Evolutionary conservation across 495 filamentous ascomycete genomes (phyloP), one percentile per base, ranked within the genome.

Genomic region (Talaromyces thailandensis): DNA sequence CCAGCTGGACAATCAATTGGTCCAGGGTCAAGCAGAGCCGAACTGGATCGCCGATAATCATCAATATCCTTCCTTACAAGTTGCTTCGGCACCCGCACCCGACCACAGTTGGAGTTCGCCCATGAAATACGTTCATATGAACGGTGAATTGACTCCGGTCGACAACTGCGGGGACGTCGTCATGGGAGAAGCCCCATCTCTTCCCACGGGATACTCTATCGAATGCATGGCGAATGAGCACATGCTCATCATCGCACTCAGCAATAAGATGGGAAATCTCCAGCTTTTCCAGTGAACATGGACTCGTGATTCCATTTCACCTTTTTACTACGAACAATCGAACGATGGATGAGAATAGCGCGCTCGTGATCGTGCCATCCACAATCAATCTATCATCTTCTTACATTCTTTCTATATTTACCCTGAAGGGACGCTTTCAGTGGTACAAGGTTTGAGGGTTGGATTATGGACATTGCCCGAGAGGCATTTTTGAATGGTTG

Each of bases 301-400:
- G 35, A 28, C 57, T 48, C 57, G 57, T 60, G 57, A 60, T 60
- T 43, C 35, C 57, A 28, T 29, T 48, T 26, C 57, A 45, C 23
- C 23, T 29, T 31, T 56, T 18, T 8, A 8, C 16, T 18, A 18
- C 21, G n/a, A 25, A 14, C 29, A 35, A 35, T 21, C 21, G n/a
- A 25, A 14, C 29, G 23, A 35, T 21, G 55, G 37, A 59, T 59
- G 57, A 59, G 57, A 40, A 40, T 40, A 40, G 57, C 57, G 37
- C 37, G 57, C 57, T 59, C 57, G 57, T 59, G 57, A 59, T 59
- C 37, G 57, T 59, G 57, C 57, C 57, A 43, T 59, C 37, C 32
- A 18, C 28, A 16, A 6, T 9, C 3, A 48, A 21, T 40, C 35
- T 40, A 40, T 14, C 14, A 40, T 40, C 11, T 40, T 37, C 32